A percentile compares a stretch with the other conserved stretches of the same genome.
Evolutionary conservation across 345 rosid genomes (phyloP).

Genomic region (Odontarrhena argentea): DNA sequence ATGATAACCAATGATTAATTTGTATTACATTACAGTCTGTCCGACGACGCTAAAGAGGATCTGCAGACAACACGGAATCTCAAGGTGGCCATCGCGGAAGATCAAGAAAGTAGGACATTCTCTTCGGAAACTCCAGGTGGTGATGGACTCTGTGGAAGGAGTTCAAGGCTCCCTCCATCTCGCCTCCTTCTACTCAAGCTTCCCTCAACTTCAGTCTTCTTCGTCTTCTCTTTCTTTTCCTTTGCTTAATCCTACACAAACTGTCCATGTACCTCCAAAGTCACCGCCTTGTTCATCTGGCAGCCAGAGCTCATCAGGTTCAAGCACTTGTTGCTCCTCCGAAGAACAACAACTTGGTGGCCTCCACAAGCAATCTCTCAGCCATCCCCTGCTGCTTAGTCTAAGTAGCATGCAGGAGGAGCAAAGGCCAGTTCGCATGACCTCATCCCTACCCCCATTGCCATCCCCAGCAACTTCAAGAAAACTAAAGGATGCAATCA

Average conservation of each 20-base stretch:
- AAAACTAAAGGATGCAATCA: conserved; percentile 35
- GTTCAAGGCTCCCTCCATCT: conserved; percentile 76
- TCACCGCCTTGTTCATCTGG: conserved; percentile 77
- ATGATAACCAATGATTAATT: conserved; percentile 20
- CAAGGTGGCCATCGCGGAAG: conserved; percentile 94
- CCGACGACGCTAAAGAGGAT: conserved; percentile 94
- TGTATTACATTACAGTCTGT: conserved; percentile 65
- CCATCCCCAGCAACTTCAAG: conserved; percentile 29
- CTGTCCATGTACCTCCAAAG: conserved; percentile 48
- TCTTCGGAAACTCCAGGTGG: conserved; percentile 73
- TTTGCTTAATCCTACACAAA: conserved; percentile 29
- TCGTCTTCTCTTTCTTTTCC: conserved; percentile 38
- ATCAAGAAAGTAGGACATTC: conserved; percentile 91
- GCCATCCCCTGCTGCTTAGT: conserved; percentile 54
- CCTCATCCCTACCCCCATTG: conserved; percentile 49
- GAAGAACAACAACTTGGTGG: conserved; percentile 51
- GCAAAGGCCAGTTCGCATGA: conserved; percentile 44
- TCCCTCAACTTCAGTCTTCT: conserved; percentile 78
- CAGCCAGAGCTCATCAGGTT: conserved; percentile 73
- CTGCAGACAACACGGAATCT: conserved; percentile 89
- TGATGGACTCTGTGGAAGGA: conserved; percentile 80
- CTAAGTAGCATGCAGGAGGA: conserved; percentile 50
- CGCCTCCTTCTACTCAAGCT: conserved; percentile 76
- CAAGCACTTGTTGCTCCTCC: conserved; percentile 64
- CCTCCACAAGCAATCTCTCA: conserved; percentile 54